phyloP scores from a whole-genome alignment of 1,284 basidiomycete genomes.

The Leccinum subrobustum region DNA sequence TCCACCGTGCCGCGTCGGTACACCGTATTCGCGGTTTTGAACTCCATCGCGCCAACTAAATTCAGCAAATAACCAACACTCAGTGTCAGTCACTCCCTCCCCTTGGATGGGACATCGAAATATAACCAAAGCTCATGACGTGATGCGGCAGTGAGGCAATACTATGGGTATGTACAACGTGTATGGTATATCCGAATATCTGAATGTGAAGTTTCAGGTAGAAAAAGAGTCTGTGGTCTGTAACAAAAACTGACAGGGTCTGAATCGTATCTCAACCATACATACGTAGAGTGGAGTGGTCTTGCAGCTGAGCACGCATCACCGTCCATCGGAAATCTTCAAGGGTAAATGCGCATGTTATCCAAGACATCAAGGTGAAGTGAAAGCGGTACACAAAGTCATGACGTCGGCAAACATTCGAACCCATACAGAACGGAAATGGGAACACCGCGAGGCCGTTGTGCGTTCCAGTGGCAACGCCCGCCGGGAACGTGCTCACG shows the following conservation, averaged over 20 bases:
- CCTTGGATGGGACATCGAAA: neutral
- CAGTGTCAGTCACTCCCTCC: neutral
- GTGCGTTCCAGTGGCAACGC: neutral
- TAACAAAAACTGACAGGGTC: neutral
- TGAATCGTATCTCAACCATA: neutral
- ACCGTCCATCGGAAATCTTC: neutral
- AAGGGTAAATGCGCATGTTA: conserved; percentile 8
- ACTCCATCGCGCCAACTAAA: neutral
- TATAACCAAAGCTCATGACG: neutral
- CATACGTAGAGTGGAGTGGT: neutral
- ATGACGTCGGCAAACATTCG: neutral
- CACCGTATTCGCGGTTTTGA: neutral
- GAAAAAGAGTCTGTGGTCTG: neutral
- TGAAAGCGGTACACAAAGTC: conserved; percentile 1
- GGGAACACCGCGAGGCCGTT: neutral
- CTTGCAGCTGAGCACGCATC: neutral
- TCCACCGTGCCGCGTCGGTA: too few relatives aligned
- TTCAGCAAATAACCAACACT: neutral
- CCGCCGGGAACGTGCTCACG: conserved; percentile 1
- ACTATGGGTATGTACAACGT: conserved; percentile 18
- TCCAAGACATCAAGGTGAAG: conserved; percentile 9
- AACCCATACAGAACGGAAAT: conserved; percentile 5
- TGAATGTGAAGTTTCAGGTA: conserved; percentile 3
- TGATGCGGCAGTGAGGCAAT: neutral
- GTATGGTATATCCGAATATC: conserved; percentile 14